Conservation (phyloP, 768 basidiomycete genomes). For the Tylopilus subfusipes region DNA sequence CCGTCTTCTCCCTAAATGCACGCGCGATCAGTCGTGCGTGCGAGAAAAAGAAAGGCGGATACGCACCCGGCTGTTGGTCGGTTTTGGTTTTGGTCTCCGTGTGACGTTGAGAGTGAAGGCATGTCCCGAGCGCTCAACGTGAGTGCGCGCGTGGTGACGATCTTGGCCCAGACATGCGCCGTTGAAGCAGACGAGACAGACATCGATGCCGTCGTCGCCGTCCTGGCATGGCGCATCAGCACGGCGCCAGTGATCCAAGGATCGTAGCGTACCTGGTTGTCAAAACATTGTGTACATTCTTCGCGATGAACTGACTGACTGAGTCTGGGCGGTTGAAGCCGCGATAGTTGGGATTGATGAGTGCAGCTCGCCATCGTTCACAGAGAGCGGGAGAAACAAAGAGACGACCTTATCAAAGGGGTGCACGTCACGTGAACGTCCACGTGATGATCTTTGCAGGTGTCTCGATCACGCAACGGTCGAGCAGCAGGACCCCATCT, state of each 20-base stretch:
- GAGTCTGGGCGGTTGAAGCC: constrained; percentile 53
- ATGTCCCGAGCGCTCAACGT: constrained; percentile 72
- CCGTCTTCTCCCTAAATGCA: constrained; percentile 59
- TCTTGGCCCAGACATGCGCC: constrained; percentile 71
- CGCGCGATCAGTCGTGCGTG: not conserved
- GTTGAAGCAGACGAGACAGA: constrained; percentile 92
- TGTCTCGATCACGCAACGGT: too few relatives aligned
- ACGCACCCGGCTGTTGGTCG: constrained; percentile 57
- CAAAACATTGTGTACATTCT: constrained; percentile 98
- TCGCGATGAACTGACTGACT: constrained; percentile 80
- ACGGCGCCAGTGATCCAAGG: not conserved
- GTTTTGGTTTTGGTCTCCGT: constrained; percentile 59
- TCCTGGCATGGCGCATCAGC: constrained; percentile 46
- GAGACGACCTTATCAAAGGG: not conserved
- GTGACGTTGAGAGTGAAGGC: constrained; percentile 76
- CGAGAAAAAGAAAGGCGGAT: not conserved
- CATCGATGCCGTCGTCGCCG: constrained; percentile 69
- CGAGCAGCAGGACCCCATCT: too few relatives aligned
- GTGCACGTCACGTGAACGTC: constrained; percentile 2
- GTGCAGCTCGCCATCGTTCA: constrained; percentile 38
- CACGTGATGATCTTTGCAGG: too few relatives aligned
- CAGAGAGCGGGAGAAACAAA: not conserved
- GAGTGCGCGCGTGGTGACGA: constrained; percentile 71
- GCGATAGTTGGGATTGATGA: constrained; percentile 50
- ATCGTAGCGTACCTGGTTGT: constrained; percentile 64